Conservation (phyloP, 805 yeast species). For the Yamadazyma phyllophila region DNA sequence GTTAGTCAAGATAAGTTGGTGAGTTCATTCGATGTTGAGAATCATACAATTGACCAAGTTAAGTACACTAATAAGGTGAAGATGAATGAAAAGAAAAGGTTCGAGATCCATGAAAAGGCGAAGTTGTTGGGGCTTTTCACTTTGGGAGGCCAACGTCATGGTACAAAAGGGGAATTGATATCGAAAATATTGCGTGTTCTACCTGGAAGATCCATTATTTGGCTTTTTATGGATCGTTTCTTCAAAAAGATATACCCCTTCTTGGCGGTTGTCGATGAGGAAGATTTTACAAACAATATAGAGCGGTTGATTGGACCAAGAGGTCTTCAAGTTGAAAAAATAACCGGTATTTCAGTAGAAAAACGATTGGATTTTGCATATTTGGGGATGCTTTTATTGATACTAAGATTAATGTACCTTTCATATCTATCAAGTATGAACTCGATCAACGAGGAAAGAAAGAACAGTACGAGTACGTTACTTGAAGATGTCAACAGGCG, state of each 20-base stretch:
- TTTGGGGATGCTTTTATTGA: constrained; percentile 32
- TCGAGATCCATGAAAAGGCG: constrained; percentile 15
- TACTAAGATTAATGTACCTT: constrained; percentile 33
- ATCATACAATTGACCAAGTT: neutral
- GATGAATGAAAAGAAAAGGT: neutral
- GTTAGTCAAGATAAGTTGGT: constrained; percentile 3
- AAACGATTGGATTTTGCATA: constrained; percentile 32
- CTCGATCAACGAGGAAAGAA: constrained; percentile 22
- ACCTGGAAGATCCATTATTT: constrained; percentile 54
- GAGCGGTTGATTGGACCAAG: constrained; percentile 44
- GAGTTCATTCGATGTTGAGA: constrained; percentile 1
- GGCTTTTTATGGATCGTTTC: constrained; percentile 56
- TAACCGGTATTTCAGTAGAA: neutral
- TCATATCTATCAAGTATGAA: constrained; percentile 31
- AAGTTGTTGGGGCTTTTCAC: constrained; percentile 23
- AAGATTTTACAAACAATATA: constrained; percentile 42
- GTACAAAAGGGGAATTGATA: constrained; percentile 20
- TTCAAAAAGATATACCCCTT: constrained; percentile 60
- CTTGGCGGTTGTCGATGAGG: constrained; percentile 65
- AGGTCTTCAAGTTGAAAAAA: neutral
- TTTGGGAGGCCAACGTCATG: constrained; percentile 24
- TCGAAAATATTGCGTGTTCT: constrained; percentile 32
- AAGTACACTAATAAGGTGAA: too few relatives aligned
- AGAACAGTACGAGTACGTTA: neutral
- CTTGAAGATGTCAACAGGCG: constrained; percentile 22